Base-by-base conservation (phyloP, 148 eudicot genomes). In the Spergularia marina region DNA sequence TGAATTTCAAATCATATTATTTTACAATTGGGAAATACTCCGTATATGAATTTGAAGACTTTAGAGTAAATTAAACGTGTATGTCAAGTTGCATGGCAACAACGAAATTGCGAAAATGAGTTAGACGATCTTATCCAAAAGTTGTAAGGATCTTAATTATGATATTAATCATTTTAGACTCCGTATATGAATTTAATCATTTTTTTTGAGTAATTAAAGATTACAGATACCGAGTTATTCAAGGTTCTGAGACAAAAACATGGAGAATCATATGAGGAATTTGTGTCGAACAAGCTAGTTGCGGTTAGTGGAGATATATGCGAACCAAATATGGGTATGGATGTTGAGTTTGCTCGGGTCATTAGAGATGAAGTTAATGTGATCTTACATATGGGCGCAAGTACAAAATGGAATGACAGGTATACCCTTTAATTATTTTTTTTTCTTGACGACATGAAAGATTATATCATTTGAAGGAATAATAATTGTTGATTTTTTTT, bases 251-350 rank as follows among this genome's bases (percentile, higher is more conserved):
- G 40, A 73, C 57, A 62, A 14, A 18, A 49, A 39, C 68, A 73
- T 51, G 76, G 76, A 49, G 13, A 73, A 73, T 23, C 58, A 49
- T 73, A 73, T 51, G 68, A 61, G 3, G 58, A 73, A 6, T 73
- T 61, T 15, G 61, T 73, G 76, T 49, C 47, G 47, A 63, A 13
- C 49, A 74, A 74, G 30, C 21, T 74, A 53, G 47, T 62, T 58
- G 36, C 67, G 0, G 52, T 73, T 1, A 18, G 11, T 20, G 76
- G 76, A 20, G 53, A 73, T 73, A 12, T 73, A 12, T 59, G 56
- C 53, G 6, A 73, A 20, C 67, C 76, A 14, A 12, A 52, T 60
- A 30, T 73, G 64, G 76, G 67, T 10, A 73, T 73, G 63, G 56
- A 73, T 21, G 0, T 13, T 7, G 41, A 60, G 13, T 12, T 20